Evolutionary conservation across 225 moss, liverwort and hornwort genomes (phyloP).

Genomic region (Marchantia polymorpha): DNA sequence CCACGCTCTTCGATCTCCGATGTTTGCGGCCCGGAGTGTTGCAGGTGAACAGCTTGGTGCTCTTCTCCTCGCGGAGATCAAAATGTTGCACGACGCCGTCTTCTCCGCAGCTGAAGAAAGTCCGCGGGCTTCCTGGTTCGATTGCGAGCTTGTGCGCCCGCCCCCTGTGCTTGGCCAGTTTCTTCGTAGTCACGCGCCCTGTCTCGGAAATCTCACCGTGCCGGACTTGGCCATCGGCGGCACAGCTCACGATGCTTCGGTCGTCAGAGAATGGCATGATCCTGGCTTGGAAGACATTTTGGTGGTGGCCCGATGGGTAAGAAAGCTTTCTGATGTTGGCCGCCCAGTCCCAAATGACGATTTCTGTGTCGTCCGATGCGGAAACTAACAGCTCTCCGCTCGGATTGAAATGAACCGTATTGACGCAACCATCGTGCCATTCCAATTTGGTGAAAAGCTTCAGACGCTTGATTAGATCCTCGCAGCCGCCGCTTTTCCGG

Average conservation of each 20-base stretch:
- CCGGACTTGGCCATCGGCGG: slow-evolving; percentile 71
- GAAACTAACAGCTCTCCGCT: slow-evolving; percentile 78
- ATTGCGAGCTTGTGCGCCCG: slow-evolving; percentile 81
- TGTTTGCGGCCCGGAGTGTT: slow-evolving; percentile 41
- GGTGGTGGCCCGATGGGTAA: slow-evolving; percentile 63
- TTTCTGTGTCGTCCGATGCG: slow-evolving; percentile 83
- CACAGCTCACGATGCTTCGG: slow-evolving; percentile 49
- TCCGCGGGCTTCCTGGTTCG: slow-evolving; percentile 80
- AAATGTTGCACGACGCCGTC: slow-evolving; percentile 62
- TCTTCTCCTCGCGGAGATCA: slow-evolving; percentile 76
- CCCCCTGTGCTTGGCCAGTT: slow-evolving; percentile 62
- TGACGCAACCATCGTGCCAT: slow-evolving; percentile 73
- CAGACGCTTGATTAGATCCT: slow-evolving; percentile 86
- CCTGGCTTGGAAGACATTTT: slow-evolving; percentile 50
- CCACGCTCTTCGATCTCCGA: slow-evolving; percentile 35
- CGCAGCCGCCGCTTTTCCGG: slow-evolving; percentile 77
- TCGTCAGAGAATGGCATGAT: slow-evolving; percentile 57
- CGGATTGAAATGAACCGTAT: slow-evolving; percentile 78
- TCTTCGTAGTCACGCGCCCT: slow-evolving; percentile 65
- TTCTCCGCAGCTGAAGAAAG: slow-evolving; percentile 68
- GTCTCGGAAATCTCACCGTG: slow-evolving; percentile 64
- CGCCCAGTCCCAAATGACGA: slow-evolving; percentile 88
- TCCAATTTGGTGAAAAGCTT: slow-evolving; percentile 52
- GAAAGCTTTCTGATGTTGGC: slow-evolving; percentile 56
- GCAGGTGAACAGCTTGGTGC: slow-evolving; percentile 66